Evolutionary conservation across 1,139 yeast genomes (phyloP).

Genomic region (Candida tetrigidarum): DNA sequence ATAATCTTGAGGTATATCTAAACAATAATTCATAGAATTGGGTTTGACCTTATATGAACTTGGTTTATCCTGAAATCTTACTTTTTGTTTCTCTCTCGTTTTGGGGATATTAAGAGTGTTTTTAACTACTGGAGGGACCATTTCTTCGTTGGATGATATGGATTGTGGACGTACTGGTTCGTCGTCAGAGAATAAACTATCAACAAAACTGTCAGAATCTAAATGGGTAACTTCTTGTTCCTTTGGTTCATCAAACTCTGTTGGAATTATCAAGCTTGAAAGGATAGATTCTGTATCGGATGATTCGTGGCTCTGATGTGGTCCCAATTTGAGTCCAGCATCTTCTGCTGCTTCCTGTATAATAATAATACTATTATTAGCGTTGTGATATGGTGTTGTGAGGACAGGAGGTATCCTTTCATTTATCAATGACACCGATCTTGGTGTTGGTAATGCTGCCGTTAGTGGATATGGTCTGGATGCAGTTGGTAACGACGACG

Average conservation of each 20-base stretch:
- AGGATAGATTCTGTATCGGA: background rate
- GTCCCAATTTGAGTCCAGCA: background rate
- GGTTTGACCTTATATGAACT: conserved; percentile 24
- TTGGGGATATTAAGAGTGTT: conserved; percentile 8
- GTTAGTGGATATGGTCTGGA: background rate
- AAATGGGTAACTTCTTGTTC: background rate
- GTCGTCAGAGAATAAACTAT: conserved; percentile 10
- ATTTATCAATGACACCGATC: conserved; percentile 4
- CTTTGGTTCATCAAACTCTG: background rate
- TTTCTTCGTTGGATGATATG: conserved; percentile 4
- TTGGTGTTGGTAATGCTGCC: too few relatives aligned
- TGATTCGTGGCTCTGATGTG: background rate
- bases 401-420: conserved; percentile 4
- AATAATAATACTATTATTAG: background rate
- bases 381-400: conserved; percentile 5
- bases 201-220: conserved; percentile 9
- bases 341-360: too few relatives aligned
- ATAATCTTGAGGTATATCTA: conserved; percentile 39
- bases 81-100: conserved; percentile 1
- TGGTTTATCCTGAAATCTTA: conserved; percentile 20
- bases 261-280: background rate
- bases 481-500: background rate
- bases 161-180: background rate
- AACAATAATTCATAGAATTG: conserved; percentile 36
- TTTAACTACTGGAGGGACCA: background rate